Percentiles rank a stretch among this genome's conserved stretches.
Conservation (phyloP, 164 flowering plant genomes). For the Stephania cephalantha region DNA sequence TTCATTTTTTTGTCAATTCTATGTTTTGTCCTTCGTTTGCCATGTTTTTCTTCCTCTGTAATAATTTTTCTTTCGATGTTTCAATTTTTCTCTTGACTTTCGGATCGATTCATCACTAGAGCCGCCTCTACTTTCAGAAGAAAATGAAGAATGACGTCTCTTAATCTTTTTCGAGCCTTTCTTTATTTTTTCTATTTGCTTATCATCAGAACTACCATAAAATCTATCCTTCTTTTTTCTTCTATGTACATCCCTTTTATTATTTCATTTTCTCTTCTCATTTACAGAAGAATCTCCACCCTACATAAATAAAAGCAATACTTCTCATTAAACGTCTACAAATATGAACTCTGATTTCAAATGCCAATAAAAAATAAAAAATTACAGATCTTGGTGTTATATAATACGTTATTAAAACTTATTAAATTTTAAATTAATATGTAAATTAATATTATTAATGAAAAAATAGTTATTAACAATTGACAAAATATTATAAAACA, state of each 20-base stretch:
- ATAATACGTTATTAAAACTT: no score
- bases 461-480: no score
- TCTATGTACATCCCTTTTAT: conserved; percentile 27
- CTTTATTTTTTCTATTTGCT: conserved; percentile 30
- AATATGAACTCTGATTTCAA: no score
- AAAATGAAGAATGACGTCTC: conserved; percentile 45
- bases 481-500: no score
- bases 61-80: conserved; percentile 18
- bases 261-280: conserved; percentile 25
- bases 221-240: conserved; percentile 29
- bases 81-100: conserved; percentile 21
- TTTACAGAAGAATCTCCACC: conserved; percentile 14
- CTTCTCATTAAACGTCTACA: not conserved
- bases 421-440: no score
- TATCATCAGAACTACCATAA: conserved; percentile 49
- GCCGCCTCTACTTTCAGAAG: conserved; percentile 19
- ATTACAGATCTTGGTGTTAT: no score
- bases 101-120: conserved; percentile 13
- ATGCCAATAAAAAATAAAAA: no score
- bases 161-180: conserved; percentile 38
- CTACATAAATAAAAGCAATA: not conserved
- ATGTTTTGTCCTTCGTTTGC: conserved; percentile 11
- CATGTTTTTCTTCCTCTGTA: conserved; percentile 11
- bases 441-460: no score
- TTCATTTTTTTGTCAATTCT: not conserved